Evolutionary conservation across 208 protist species (phyloP).

Genomic region (Borovskyia barvae): DNA sequence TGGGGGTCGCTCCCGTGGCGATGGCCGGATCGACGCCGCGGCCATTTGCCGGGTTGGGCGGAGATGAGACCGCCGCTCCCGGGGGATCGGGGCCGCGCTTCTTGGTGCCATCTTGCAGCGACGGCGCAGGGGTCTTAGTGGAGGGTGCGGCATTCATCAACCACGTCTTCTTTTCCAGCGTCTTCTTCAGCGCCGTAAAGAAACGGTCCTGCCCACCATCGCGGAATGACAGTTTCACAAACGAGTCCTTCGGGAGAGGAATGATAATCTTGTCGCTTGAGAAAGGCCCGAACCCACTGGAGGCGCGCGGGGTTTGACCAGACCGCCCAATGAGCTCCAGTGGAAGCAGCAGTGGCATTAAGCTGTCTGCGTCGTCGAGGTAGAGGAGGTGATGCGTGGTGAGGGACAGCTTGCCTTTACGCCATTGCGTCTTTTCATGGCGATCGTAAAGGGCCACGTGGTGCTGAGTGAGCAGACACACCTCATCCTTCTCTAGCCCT

Average conservation of each 20-base stretch:
- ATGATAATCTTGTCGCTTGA: conserved; percentile 63
- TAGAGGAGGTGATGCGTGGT: conserved; percentile 71
- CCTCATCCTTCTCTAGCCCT: conserved; percentile 40
- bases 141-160: not conserved
- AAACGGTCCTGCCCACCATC: conserved; percentile 54
- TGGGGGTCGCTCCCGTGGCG: not conserved
- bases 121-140: not conserved
- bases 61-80: no score
- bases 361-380: conserved; percentile 23
- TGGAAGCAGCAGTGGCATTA: conserved; percentile 38
- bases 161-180: conserved; percentile 49
- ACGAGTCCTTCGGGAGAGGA: conserved; percentile 39
- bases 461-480: conserved; percentile 42
- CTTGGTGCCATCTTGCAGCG: no score
- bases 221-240: conserved; percentile 59
- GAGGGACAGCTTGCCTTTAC: conserved; percentile 59
- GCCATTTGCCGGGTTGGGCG: no score
- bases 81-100: no score
- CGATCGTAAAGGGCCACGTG: conserved; percentile 58
- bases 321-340: conserved; percentile 41
- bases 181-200: conserved; percentile 32
- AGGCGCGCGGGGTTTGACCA: conserved; percentile 26
- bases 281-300: conserved; percentile 35
- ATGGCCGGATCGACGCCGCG: not conserved
- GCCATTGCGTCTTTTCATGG: conserved; percentile 47